These are phyloP conservation scores for Alternaria alternata DNA, from an alignment of 2,329 filamentous ascomycete species.

Conservation along the genomic window DNA sequence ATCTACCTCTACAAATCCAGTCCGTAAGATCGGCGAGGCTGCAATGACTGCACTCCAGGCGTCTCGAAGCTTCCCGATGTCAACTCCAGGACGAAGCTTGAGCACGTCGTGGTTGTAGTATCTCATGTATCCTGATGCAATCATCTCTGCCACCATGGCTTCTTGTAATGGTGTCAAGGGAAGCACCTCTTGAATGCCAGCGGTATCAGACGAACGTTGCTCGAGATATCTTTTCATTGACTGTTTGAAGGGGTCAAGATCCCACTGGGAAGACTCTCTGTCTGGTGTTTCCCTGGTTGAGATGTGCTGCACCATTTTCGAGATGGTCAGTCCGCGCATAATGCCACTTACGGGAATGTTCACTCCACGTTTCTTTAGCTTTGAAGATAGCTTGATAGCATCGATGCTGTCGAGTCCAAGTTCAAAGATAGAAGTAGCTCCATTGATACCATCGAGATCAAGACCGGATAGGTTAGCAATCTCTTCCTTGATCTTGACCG, in stretches of 20 bases:
- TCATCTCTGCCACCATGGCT: conserved; percentile 83
- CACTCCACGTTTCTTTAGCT: conserved; percentile 69
- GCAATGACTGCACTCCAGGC: conserved; percentile 71
- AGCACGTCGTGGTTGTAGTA: conserved; percentile 90
- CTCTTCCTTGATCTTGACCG: conserved; percentile 65
- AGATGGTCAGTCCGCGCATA: conserved; percentile 74
- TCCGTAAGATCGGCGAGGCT: conserved; percentile 75
- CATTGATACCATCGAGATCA: conserved; percentile 60
- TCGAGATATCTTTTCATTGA: conserved; percentile 53
- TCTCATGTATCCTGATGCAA: conserved; percentile 73
- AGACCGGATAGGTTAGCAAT: conserved; percentile 70
- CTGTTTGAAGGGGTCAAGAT: conserved; percentile 30
- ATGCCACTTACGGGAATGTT: conserved; percentile 76
- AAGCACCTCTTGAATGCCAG: conserved; percentile 65
- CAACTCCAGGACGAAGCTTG: conserved; percentile 62
- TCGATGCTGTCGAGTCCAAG: conserved; percentile 93
- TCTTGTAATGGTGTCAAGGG: conserved; percentile 87
- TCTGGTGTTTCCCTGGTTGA: conserved; percentile 8
- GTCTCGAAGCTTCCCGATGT: conserved; percentile 63
- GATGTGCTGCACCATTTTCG: conserved; percentile 60
- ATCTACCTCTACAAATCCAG: conserved; percentile 73
- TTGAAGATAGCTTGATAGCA: conserved; percentile 81
- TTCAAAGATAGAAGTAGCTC: conserved; percentile 74
- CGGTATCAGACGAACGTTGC: conserved; percentile 45
- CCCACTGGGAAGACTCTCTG: conserved; percentile 12